These are phyloP conservation scores for Pilaira anomala DNA, from an alignment of 192 early-diverging fungal species.

Conservation along the genomic window DNA sequence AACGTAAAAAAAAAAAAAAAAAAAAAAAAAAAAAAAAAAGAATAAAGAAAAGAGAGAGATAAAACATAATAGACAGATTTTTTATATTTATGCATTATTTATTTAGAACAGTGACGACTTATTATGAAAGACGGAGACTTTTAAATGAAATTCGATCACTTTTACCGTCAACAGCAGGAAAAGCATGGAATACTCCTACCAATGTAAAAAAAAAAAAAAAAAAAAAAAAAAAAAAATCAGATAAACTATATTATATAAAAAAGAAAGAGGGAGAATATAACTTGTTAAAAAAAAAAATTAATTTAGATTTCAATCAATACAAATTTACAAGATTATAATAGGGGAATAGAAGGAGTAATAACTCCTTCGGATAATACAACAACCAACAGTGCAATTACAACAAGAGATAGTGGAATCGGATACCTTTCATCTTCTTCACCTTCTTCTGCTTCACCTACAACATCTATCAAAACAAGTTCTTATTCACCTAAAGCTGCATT, in stretches of 20 bases:
- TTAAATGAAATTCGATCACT: constrained; percentile 35
- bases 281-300: neutral
- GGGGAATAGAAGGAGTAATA: constrained; percentile 1
- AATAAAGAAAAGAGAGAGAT: no score
- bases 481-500: constrained; percentile 26
- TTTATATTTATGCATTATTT: constrained; percentile 1
- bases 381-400: neutral
- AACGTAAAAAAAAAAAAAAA: no score
- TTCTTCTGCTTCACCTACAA: constrained; percentile 7
- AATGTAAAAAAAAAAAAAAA: constrained; percentile 25
- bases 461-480: constrained; percentile 1
- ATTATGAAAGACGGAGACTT: constrained; percentile 31
- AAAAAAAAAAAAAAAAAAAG: no score
- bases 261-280: neutral
- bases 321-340: constrained; percentile 18
- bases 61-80: no score
- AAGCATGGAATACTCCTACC: constrained; percentile 1
- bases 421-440: constrained; percentile 19
- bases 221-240: no score
- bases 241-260: neutral
- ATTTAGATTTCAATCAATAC: constrained; percentile 25
- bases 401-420: constrained; percentile 16
- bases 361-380: constrained; percentile 2
- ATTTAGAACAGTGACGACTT: constrained; percentile 30
- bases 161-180: neutral